phyloP scores from a whole-genome alignment of 129 eudicot genomes.

The Flaveria ramosissima region DNA sequence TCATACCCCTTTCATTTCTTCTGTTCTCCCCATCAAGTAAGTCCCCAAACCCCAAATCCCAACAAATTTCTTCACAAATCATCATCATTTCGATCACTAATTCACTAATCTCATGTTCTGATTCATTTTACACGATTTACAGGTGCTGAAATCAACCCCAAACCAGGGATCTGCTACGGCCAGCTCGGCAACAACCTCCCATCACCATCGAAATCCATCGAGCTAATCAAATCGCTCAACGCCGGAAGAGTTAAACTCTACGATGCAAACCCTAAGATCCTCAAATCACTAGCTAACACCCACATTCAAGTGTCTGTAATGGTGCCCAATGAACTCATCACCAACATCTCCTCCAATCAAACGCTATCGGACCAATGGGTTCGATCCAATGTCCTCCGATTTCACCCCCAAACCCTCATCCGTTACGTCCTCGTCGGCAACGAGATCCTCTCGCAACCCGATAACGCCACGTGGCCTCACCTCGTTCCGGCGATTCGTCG shows the following conservation, averaged over 20 bases:
- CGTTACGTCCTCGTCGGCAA: constrained; percentile 79
- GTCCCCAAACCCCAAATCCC: constrained; percentile 2
- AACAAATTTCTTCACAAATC: background rate
- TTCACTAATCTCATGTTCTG: background rate
- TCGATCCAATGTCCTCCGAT: constrained; percentile 51
- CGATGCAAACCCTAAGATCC: constrained; percentile 62
- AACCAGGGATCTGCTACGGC: constrained; percentile 78
- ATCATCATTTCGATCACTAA: background rate
- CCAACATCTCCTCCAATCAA: constrained; percentile 57
- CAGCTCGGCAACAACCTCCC: constrained; percentile 82
- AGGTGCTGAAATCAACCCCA: constrained; percentile 56
- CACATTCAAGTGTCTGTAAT: constrained; percentile 65
- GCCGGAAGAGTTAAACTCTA: constrained; percentile 79
- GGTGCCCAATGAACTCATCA: constrained; percentile 71
- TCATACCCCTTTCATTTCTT: constrained; percentile 28
- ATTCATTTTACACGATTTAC: constrained; percentile 12
- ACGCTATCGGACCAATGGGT: constrained; percentile 70
- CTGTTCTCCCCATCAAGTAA: constrained; percentile 34
- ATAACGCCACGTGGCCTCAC: constrained; percentile 53
- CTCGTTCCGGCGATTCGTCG: constrained; percentile 79
- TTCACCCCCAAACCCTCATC: constrained; percentile 64
- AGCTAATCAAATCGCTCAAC: constrained; percentile 58
- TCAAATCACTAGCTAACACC: constrained; percentile 51
- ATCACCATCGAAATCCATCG: constrained; percentile 43
- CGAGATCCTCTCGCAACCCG: constrained; percentile 59